Evolutionary conservation across 163 green algal genomes (phyloP), one percentile per base, ranked within the genome.

Genomic region (Scenedesmus sp.): DNA sequence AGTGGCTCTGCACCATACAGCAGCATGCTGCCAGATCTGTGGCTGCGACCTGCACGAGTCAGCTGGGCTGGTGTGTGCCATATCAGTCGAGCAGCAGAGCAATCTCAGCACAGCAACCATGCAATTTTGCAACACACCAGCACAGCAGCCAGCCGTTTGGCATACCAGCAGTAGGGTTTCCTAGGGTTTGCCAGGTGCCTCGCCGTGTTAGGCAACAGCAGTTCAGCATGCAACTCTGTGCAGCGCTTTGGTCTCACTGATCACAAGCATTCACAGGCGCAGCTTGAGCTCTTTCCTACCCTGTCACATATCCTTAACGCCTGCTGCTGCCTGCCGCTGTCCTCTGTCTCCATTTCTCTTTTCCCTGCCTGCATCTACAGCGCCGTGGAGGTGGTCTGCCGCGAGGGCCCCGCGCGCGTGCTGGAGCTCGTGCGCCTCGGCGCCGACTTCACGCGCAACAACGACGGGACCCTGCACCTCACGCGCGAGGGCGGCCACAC

Each of bases 401-500:
- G 94, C 3, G 98, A 99, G 93, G 98, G 98, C 10, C 92, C 96
- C n/a, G 95, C 96, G 8, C 95, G 94, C 23, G 97, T 99, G 59
- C 86, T 98, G 86, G 96, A 98, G 83, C 94, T 99, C 34, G 95
- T 98, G 52, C 91, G 95, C 67, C 88, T 99, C 84, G 98, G 98
- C 7, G 98, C 98, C 4, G 67, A 96, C 59, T 99, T 99, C 94
- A 98, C 97, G 7, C 92, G 92, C 70, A 96, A 97, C 70, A 54
- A 84, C 6, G 94, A 97, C 57, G 96, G 96, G 89, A 94, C 55
- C 34, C 94, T 99, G 89, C 98, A 99, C 96, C 96, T 99, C 13
- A 99, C 97, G 5, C 96, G 97, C 46, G 98, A 99, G 94, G 98
- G 98, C 18, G 98, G 98, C 20, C 98, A 99, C 96, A 98, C 92